Percentiles rank a stretch among this genome's conserved stretches.
phyloP scores from a whole-genome alignment of 2,329 filamentous ascomycete genomes.

The Hypocrella siamensis region DNA sequence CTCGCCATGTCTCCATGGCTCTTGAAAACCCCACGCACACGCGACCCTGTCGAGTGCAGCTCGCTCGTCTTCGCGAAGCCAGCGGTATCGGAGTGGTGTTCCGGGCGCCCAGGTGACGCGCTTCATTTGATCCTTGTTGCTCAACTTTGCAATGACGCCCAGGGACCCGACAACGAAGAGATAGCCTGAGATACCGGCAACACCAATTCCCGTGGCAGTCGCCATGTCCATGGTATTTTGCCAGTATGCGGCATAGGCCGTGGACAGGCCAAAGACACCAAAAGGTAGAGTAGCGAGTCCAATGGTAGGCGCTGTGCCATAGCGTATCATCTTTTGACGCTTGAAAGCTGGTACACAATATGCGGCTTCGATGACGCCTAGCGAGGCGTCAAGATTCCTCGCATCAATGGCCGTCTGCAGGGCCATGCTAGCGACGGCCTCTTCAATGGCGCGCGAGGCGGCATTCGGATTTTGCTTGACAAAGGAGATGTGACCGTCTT shows the following conservation, averaged over 20 bases:
- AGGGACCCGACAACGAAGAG: slow-evolving; percentile 66
- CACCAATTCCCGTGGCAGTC: slow-evolving; percentile 62
- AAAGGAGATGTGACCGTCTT: slow-evolving; percentile 43
- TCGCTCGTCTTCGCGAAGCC: slow-evolving; percentile 81
- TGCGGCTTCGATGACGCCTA: slow-evolving; percentile 57
- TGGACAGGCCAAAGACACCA: slow-evolving; percentile 55
- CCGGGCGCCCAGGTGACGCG: slow-evolving; percentile 82
- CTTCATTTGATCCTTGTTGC: slow-evolving; percentile 88
- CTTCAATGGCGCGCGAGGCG: slow-evolving; percentile 55
- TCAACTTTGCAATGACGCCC: slow-evolving; percentile 70
- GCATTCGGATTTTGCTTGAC: slow-evolving; percentile 49
- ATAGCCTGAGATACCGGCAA: slow-evolving; percentile 72
- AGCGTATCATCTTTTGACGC: slow-evolving; percentile 50
- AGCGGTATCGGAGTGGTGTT: slow-evolving; percentile 63
- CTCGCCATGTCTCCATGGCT: slow-evolving; percentile 64
- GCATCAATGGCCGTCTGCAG: slow-evolving; percentile 66
- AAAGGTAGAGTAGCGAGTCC: slow-evolving; percentile 45
- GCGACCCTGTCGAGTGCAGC: slow-evolving; percentile 76
- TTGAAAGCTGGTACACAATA: slow-evolving; percentile 52
- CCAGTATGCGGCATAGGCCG: slow-evolving; percentile 25
- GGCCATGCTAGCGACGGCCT: slow-evolving; percentile 54
- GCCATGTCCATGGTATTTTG: slow-evolving; percentile 59
- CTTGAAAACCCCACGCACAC: slow-evolving; percentile 81
- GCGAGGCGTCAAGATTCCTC: slow-evolving; percentile 61
- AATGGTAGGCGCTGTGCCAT: slow-evolving; percentile 42